Conservation (phyloP, 345 rosid species). For the Triadica sebifera region DNA sequence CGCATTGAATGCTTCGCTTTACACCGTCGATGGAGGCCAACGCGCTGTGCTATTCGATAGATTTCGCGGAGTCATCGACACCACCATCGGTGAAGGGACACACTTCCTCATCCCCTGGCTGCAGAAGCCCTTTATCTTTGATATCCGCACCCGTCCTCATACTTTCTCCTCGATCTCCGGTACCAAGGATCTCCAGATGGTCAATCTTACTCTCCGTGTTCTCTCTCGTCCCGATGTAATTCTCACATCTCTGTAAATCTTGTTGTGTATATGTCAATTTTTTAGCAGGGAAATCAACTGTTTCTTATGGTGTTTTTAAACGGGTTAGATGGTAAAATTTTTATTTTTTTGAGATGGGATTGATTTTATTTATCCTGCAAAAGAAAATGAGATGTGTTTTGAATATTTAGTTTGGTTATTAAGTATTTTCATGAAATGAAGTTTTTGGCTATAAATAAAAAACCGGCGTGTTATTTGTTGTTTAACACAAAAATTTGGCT, state of each 20-base stretch:
- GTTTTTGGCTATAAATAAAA: too few species aligned
- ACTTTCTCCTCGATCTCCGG: conserved; percentile 95
- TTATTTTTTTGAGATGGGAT: too few species aligned
- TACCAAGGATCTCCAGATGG: conserved; percentile 99
- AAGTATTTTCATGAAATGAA: too few species aligned
- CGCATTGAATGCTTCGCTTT: conserved; percentile 64
- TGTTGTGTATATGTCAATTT: neutral
- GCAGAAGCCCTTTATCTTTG: conserved; percentile 81
- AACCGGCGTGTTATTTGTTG: neutral
- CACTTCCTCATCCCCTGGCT: conserved; percentile 90
- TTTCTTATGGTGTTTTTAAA: too few species aligned
- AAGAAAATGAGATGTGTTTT: too few species aligned
- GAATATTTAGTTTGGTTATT: too few species aligned
- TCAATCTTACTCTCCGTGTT: conserved; percentile 92
- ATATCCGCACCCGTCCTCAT: conserved; percentile 87
- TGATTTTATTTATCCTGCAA: too few species aligned
- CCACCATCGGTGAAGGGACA: conserved; percentile 84
- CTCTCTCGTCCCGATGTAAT: conserved; percentile 88
- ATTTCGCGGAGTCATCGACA: conserved; percentile 78
- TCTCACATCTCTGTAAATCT: neutral
- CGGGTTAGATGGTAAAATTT: too few species aligned
- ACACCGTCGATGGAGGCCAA: conserved; percentile 96
- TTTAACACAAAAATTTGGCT: neutral
- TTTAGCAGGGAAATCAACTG: too few species aligned
- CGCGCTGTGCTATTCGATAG: conserved; percentile 96